Percentiles rank a stretch among this genome's conserved stretches.
Evolutionary conservation across 2,329 filamentous ascomycete species (phyloP).

Genomic region (Bipolaris gigantea): DNA sequence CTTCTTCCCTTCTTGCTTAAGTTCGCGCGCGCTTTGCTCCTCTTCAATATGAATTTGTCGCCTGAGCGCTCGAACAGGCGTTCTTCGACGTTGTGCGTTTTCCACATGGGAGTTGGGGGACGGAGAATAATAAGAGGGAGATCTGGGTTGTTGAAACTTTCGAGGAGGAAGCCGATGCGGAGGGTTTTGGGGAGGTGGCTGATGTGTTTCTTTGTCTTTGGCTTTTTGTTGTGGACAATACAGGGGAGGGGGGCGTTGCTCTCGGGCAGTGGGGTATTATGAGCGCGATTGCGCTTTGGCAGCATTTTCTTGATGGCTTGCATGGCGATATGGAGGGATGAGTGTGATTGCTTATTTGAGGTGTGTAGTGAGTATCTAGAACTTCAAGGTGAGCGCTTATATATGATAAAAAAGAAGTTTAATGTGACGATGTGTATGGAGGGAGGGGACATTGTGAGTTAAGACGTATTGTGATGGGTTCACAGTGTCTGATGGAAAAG

Average conservation of each 20-base stretch:
- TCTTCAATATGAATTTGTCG: background rate
- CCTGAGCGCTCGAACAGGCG: background rate
- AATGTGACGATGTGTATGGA: no score
- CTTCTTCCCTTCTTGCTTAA: no score
- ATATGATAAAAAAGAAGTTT: no score
- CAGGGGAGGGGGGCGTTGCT: background rate
- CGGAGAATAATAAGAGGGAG: background rate
- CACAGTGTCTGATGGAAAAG: no score
- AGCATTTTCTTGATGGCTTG: background rate
- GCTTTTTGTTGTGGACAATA: background rate
- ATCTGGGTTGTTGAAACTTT: background rate
- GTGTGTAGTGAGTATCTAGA: background rate
- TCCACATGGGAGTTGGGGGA: background rate
- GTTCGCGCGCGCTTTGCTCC: background rate
- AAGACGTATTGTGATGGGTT: no score
- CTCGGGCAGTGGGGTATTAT: background rate
- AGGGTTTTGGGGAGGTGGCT: no score
- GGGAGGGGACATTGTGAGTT: no score
- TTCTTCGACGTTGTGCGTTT: background rate
- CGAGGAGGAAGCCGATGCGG: background rate
- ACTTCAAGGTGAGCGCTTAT: background rate
- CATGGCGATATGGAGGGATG: background rate
- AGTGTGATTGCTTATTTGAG: background rate
- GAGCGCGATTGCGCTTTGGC: background rate
- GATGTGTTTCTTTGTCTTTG: background rate